A percentile compares a stretch with the other conserved stretches of the same genome.
These are phyloP conservation scores for Hanseniaspora lindneri DNA, from an alignment of 805 yeast species.

Conservation along the genomic window DNA sequence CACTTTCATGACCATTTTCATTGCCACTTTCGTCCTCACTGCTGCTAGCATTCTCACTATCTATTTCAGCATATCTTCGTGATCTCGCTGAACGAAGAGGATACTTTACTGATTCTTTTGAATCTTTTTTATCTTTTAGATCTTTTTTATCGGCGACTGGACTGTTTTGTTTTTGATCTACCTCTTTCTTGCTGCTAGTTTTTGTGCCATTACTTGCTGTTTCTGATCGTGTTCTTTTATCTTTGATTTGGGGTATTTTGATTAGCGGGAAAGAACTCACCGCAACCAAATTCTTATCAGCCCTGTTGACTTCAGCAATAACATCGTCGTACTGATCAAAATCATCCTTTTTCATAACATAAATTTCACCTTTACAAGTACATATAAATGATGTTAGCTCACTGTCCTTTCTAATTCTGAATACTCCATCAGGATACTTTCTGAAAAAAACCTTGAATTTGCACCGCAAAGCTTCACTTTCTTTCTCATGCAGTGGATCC, in stretches of 20 bases:
- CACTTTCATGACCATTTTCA: not conserved
- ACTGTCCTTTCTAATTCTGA: conserved; percentile 3
- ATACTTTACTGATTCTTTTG: too few species aligned
- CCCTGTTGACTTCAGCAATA: not conserved
- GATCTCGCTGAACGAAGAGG: not conserved
- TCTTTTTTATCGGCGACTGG: too few species aligned
- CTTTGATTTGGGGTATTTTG: not conserved
- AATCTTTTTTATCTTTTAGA: too few species aligned
- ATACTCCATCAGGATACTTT: conserved; percentile 1
- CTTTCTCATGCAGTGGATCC: not conserved
- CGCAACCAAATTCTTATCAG: not conserved
- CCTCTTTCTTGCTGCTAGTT: not conserved
- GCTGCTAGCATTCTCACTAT: not conserved
- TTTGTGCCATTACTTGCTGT: not conserved
- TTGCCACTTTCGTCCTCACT: not conserved
- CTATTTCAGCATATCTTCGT: not conserved
- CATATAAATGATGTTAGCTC: conserved; percentile 8
- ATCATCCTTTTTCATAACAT: not conserved
- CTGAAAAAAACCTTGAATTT: conserved; percentile 7
- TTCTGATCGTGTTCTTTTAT: too few species aligned
- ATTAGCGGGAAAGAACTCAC: not conserved
- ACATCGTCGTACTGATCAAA: not conserved
- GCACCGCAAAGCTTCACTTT: not conserved
- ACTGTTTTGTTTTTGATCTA: too few species aligned
- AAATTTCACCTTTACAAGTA: not conserved